Percentiles rank a stretch among this genome's conserved stretches.
Evolutionary conservation across 495 filamentous ascomycete genomes (phyloP).

Genomic region (Penicillium angulare): DNA sequence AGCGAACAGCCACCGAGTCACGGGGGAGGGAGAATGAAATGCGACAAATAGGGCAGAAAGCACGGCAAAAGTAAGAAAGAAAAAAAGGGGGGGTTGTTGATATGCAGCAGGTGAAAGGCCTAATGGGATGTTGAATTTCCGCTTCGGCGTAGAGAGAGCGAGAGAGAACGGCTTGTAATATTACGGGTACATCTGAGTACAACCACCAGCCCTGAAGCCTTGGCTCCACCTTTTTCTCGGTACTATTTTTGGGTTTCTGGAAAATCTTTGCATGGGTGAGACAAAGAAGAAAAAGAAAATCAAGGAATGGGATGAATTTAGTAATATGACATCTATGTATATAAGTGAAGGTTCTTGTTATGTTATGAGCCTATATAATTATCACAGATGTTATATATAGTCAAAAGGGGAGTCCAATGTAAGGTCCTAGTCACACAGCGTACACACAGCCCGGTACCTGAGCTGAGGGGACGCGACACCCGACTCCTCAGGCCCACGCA

Average conservation of each 20-base stretch:
- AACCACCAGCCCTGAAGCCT: constrained; percentile 5
- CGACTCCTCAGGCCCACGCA: not conserved
- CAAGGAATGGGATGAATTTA: too few species aligned
- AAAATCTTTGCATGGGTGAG: too few species aligned
- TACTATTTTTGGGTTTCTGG: constrained; percentile 2
- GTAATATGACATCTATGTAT: too few species aligned
- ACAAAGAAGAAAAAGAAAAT: too few species aligned
- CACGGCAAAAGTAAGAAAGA: constrained; percentile 6
- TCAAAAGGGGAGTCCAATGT: too few species aligned
- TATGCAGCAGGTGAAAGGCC: constrained; percentile 3
- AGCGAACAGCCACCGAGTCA: constrained; percentile 12
- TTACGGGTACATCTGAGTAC: constrained; percentile 17
- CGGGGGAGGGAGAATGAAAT: not conserved
- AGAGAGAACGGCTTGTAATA: too few species aligned
- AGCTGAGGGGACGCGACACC: not conserved
- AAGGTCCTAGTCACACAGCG: not conserved
- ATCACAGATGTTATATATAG: too few species aligned
- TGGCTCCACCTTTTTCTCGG: constrained; percentile 22
- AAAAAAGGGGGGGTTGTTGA: constrained; percentile 8
- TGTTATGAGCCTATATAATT: too few species aligned
- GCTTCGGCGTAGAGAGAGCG: constrained; percentile 25
- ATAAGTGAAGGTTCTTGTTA: too few species aligned
- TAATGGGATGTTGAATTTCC: constrained; percentile 23
- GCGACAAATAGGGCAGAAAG: not conserved
- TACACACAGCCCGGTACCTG: too few species aligned